phyloP scores from a whole-genome alignment of 2,329 filamentous ascomycete species.

The Tolypocladium inflatum region DNA sequence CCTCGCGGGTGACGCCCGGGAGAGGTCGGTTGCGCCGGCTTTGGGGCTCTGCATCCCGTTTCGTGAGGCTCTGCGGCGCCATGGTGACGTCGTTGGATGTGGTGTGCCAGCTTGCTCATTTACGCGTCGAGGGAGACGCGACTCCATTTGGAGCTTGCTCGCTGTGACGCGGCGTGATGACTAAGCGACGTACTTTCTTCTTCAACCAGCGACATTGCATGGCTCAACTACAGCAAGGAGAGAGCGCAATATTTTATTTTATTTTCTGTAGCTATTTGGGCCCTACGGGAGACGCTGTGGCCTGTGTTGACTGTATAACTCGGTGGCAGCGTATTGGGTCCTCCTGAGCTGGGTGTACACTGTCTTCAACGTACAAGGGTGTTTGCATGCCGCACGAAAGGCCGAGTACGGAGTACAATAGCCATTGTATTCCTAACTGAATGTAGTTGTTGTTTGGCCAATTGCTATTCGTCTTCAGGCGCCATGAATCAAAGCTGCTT shows the following conservation, averaged over 20 bases:
- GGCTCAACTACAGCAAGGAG: background rate
- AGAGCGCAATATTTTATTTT: background rate
- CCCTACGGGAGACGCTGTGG: background rate
- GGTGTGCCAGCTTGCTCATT: conserved; percentile 3
- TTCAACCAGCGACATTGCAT: too few relatives aligned
- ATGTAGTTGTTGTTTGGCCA: background rate
- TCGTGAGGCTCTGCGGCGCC: conserved; percentile 12
- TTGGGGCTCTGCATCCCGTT: conserved; percentile 9
- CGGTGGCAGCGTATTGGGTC: too few relatives aligned
- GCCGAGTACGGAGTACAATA: background rate
- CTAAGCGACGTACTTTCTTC: background rate
- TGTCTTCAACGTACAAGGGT: too few relatives aligned
- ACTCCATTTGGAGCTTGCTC: conserved; percentile 1
- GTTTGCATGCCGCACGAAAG: background rate
- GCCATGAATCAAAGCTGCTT: too few relatives aligned
- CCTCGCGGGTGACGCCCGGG: conserved; percentile 58
- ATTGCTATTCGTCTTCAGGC: background rate
- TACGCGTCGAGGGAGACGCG: conserved; percentile 22
- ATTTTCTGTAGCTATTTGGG: background rate
- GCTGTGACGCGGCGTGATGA: background rate
- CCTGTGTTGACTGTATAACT: too few relatives aligned
- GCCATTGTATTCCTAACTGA: background rate
- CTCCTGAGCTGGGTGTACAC: too few relatives aligned
- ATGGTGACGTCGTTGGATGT: conserved; percentile 10
- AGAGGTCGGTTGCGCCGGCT: conserved; percentile 9